Evolutionary conservation across 2,329 filamentous ascomycete species (phyloP), one percentile per base, ranked within the genome.

Genomic region (Epicoccum nigrum): DNA sequence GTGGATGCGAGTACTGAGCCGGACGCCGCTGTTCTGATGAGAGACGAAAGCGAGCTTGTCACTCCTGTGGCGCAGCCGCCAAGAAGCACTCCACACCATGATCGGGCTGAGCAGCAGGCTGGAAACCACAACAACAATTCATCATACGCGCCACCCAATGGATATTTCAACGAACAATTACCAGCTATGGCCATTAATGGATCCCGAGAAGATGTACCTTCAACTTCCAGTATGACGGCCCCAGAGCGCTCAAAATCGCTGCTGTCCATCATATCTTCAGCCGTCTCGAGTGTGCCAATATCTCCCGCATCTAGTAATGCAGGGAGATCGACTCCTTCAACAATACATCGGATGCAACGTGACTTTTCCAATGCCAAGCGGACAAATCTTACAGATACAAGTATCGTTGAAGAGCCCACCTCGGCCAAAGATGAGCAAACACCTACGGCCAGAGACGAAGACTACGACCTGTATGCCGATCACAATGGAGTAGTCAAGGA

Each of bases 401-500:
- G 65, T 45, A 69, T 68, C 33, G 54, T 55, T 2, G 64, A 65
- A 43, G 66, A 68, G 39, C 45, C 53, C n/a, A 34, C 50, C 11
- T 34, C 52, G 19, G 62, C 48, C 16, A 55, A 57, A 39, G 45
- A 41, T 25, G 51, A 60, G n/a, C 58, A 43, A 30, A 55, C 55
- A n/a, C 45, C 62, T 11, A 50, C 57, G 17, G 45, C 54, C 28
- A 56, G 56, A 25, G 55, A 62, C 39, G 61, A 69, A 38, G 66
- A 67, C 16, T 72, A 66, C 43, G 71, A 73, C 55, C 61, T 73
- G 4, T 73, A 73, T 51, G 65, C 70, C 27, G 70, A 73, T 33
- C 67, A 70, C 30, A 67, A 73, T 44, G 70, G 70, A n/a, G 52
- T 72, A 25, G 69, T 73, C 2, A 72, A 71, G 53, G 70, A 65